Percentiles rank a stretch among this genome's conserved stretches.
Evolutionary conservation across 129 eudicot species (phyloP).

Genomic region (Flaveria trinervia): DNA sequence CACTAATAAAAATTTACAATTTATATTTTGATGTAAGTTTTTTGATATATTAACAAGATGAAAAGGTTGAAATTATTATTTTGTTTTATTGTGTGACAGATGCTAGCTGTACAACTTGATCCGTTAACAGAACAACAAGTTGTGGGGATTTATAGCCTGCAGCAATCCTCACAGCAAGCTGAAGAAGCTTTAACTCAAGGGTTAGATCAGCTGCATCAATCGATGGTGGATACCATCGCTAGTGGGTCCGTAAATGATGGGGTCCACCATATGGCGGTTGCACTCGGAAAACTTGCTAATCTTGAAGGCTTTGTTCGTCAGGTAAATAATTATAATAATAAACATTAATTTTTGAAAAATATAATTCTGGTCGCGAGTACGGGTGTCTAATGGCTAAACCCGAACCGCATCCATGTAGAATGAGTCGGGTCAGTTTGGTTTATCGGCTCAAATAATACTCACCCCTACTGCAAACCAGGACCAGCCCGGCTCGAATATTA

Average conservation of each 20-base stretch:
- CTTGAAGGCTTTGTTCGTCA: constrained; percentile 96
- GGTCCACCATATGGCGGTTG: constrained; percentile 97
- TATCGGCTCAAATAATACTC: too few species aligned
- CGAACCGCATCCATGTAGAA: not conserved
- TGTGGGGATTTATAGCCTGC: constrained; percentile 86
- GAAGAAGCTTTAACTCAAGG: constrained; percentile 93
- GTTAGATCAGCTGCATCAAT: constrained; percentile 79
- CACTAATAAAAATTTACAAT: not conserved
- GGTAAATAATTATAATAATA: constrained; percentile 38
- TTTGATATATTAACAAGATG: not conserved
- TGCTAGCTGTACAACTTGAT: constrained; percentile 75
- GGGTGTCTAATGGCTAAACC: too few species aligned
- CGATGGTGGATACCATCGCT: constrained; percentile 75
- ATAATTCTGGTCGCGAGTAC: too few species aligned
- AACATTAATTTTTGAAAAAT: not conserved
- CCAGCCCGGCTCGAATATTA: too few species aligned
- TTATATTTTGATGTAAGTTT: not conserved
- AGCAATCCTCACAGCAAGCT: constrained; percentile 81
- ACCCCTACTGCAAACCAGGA: too few species aligned
- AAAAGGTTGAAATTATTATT: not conserved
- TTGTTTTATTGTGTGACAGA: constrained; percentile 37
- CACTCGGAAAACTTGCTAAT: constrained; percentile 87
- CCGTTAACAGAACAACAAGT: constrained; percentile 89
- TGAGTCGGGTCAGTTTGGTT: not conserved
- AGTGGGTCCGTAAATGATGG: constrained; percentile 62